Conservation (phyloP, 495 filamentous ascomycete species). For the Staphylotrichum tortipilum region DNA sequence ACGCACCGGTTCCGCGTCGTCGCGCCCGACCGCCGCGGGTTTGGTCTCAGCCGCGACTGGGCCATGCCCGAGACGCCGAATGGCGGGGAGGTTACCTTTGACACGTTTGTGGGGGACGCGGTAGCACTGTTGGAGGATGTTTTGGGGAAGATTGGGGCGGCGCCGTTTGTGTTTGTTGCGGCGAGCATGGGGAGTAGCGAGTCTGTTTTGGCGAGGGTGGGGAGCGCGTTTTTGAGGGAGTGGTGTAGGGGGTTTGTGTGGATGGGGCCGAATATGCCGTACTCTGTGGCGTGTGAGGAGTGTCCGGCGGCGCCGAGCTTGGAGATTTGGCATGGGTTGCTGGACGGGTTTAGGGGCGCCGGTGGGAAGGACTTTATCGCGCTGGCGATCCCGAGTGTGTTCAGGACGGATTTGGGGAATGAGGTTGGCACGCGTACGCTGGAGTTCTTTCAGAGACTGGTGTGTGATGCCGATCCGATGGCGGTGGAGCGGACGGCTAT, state of each 20-base stretch:
- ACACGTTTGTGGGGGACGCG: slow-evolving; percentile 16
- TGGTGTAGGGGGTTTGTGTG: slow-evolving; percentile 15
- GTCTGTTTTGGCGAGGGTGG: slow-evolving; percentile 8
- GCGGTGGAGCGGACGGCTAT: slow-evolving; percentile 9
- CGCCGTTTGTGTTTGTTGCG: slow-evolving; percentile 16
- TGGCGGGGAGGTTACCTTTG: slow-evolving; percentile 13
- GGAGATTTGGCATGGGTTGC: neutral
- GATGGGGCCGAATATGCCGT: slow-evolving; percentile 16
- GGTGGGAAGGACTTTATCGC: neutral
- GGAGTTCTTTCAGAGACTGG: slow-evolving; percentile 7
- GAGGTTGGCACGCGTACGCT: neutral
- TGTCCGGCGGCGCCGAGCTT: neutral
- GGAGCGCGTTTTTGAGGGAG: neutral
- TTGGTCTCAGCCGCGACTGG: slow-evolving; percentile 23
- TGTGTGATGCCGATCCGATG: slow-evolving; percentile 6
- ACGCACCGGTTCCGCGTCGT: slow-evolving; percentile 19
- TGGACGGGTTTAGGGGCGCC: neutral
- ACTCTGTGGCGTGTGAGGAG: neutral
- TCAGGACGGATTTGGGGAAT: slow-evolving; percentile 2
- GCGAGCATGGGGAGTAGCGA: slow-evolving; percentile 23
- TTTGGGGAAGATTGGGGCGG: neutral
- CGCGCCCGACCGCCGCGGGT: slow-evolving; percentile 24
- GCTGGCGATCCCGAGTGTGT: neutral
- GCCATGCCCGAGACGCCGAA: neutral
- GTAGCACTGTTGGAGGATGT: slow-evolving; percentile 5